Conservation (phyloP, 345 rosid genomes). For the Aquilaria sinensis region DNA sequence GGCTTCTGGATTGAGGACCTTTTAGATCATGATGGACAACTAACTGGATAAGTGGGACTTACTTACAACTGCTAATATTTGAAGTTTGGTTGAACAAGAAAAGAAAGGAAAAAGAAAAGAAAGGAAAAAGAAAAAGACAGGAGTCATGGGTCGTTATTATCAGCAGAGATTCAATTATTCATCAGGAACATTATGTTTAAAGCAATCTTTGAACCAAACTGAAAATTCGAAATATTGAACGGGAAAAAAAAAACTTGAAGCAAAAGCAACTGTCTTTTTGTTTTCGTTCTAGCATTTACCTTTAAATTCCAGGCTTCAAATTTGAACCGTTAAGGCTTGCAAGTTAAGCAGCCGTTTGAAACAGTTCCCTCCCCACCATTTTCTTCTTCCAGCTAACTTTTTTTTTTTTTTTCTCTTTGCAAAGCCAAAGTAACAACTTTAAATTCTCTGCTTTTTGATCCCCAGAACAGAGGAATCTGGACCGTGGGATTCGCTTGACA, state of each 20-base stretch:
- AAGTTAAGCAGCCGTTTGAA: conserved; percentile 19
- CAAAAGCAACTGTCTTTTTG: conserved; percentile 38
- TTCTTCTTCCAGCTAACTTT: conserved; percentile 10
- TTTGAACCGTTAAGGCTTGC: conserved; percentile 22
- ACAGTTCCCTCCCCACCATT: conserved; percentile 31
- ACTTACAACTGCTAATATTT: no score
- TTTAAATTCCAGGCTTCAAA: conserved; percentile 33
- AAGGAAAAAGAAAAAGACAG: conserved; percentile 32
- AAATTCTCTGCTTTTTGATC: neutral
- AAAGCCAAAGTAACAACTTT: conserved; percentile 2
- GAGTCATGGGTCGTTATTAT: conserved; percentile 29
- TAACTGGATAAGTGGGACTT: conserved; percentile 18
- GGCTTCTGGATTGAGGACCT: conserved; percentile 12
- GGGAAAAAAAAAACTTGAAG: conserved; percentile 9
- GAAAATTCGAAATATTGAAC: conserved; percentile 25
- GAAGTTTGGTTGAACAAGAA: conserved; percentile 4
- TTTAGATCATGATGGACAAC: conserved; percentile 17
- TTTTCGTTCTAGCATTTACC: conserved; percentile 26
- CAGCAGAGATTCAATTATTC: conserved; percentile 24
- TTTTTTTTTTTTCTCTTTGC: conserved; percentile 8
- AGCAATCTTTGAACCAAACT: conserved; percentile 17
- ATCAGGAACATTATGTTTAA: conserved; percentile 2
- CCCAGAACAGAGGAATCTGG: neutral
- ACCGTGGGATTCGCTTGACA: conserved; percentile 10
- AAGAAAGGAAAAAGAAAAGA: conserved; percentile 18